Evolutionary conservation across 352 stramenopile species (phyloP).

Genomic region (Globisporangium takayamanum): DNA sequence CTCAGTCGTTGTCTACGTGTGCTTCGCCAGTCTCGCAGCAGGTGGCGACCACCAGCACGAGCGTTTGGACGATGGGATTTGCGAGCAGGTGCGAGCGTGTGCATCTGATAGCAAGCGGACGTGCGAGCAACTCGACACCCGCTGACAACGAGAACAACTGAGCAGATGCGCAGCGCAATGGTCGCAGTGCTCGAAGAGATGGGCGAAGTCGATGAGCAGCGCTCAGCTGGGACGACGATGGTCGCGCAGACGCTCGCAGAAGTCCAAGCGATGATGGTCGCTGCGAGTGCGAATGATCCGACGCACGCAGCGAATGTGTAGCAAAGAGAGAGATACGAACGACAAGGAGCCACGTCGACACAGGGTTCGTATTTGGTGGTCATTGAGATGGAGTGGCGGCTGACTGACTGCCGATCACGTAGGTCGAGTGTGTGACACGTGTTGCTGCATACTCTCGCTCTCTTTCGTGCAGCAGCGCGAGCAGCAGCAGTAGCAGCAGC

Average conservation of each 20-base stretch:
- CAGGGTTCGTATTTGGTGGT: no score
- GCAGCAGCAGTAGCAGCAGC: no score
- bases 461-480: not conserved
- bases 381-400: no score
- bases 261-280: conserved; percentile 1
- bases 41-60: not conserved
- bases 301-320: not conserved
- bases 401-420: no score
- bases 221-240: not conserved
- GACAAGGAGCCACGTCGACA: not conserved
- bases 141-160: not conserved
- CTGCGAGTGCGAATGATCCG: not conserved
- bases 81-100: conserved; percentile 1
- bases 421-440: no score
- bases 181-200: not conserved
- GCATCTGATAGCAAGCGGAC: not conserved
- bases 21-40: conserved; percentile 2
- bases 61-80: not conserved
- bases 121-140: not conserved
- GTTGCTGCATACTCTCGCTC: no score
- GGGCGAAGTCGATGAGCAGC: conserved; percentile 1
- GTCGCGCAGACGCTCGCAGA: conserved; percentile 6
- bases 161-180: not conserved
- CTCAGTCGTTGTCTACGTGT: conserved; percentile 4
- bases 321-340: not conserved